Conservation (phyloP, 2,329 filamentous ascomycete species). For the Grosmannia clavigera region DNA sequence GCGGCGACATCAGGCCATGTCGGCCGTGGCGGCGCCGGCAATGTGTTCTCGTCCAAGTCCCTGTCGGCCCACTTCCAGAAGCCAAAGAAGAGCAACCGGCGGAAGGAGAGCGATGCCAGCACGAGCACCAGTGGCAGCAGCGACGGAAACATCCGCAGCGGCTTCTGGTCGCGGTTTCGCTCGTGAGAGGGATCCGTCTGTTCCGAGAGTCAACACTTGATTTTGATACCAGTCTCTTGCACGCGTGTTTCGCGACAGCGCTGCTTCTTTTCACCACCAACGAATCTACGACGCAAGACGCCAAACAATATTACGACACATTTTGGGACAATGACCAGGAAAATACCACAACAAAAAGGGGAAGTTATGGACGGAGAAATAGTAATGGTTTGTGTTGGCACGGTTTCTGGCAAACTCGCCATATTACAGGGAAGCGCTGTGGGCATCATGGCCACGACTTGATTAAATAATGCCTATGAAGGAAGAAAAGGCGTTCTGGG, state of each 20-base stretch:
- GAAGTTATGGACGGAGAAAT: neutral
- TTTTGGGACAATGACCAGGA: neutral
- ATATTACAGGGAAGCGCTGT: neutral
- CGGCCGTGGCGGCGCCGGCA: constrained; percentile 53
- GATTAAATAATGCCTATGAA: neutral
- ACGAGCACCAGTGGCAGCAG: constrained; percentile 9
- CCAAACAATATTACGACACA: neutral
- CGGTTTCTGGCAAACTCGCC: neutral
- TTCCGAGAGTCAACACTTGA: too few relatives aligned
- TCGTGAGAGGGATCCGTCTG: neutral
- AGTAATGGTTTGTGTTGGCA: neutral
- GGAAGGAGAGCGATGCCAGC: constrained; percentile 20
- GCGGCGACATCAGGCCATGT: constrained; percentile 44
- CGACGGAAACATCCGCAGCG: constrained; percentile 10
- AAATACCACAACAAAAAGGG: neutral
- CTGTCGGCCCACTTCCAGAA: constrained; percentile 6
- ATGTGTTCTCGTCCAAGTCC: constrained; percentile 25
- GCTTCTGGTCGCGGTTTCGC: constrained; percentile 21
- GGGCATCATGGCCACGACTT: neutral
- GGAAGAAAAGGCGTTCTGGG: neutral
- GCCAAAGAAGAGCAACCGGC: constrained; percentile 8
- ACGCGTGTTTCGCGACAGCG: neutral
- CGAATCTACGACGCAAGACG: neutral
- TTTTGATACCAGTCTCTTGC: too few relatives aligned
- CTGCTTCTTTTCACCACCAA: neutral